Conservation (phyloP, 2,329 filamentous ascomycete species). For the Scytalidium lignicola region DNA sequence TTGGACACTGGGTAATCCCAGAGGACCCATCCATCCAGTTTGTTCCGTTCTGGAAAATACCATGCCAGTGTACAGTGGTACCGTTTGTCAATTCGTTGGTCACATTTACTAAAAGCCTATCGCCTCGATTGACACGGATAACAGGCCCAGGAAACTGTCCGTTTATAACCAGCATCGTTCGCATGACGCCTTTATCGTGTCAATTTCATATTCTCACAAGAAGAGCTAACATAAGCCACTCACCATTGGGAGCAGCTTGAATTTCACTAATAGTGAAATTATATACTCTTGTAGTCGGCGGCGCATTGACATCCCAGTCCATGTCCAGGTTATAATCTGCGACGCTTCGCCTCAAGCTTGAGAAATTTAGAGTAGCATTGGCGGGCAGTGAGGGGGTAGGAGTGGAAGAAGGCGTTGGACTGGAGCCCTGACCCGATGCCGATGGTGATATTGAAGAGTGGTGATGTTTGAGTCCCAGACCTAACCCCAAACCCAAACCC, state of each 20-base stretch:
- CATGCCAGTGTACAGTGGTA: conserved; percentile 39
- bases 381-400: not conserved
- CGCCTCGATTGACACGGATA: conserved; percentile 60
- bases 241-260: conserved; percentile 16
- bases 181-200: not conserved
- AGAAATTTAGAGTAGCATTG: not conserved
- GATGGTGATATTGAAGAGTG: conserved; percentile 2
- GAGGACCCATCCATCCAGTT: conserved; percentile 34
- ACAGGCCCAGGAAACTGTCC: conserved; percentile 62
- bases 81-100: conserved; percentile 58
- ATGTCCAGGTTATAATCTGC: conserved; percentile 15
- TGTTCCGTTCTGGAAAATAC: conserved; percentile 34
- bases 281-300: conserved; percentile 15
- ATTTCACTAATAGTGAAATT: conserved; percentile 16
- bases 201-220: conserved; percentile 8
- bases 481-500: conserved; percentile 15
- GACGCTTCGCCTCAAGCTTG: conserved; percentile 9
- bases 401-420: not conserved
- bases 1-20: conserved; percentile 23
- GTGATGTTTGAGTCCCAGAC: conserved; percentile 15
- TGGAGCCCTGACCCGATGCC: not conserved
- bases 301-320: conserved; percentile 17
- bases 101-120: conserved; percentile 52
- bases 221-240: conserved; percentile 3
- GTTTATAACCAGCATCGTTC: conserved; percentile 44